Evolutionary conservation across 371 early-diverging fungal genomes (phyloP).

Genomic region (Funneliformis caledonium): DNA sequence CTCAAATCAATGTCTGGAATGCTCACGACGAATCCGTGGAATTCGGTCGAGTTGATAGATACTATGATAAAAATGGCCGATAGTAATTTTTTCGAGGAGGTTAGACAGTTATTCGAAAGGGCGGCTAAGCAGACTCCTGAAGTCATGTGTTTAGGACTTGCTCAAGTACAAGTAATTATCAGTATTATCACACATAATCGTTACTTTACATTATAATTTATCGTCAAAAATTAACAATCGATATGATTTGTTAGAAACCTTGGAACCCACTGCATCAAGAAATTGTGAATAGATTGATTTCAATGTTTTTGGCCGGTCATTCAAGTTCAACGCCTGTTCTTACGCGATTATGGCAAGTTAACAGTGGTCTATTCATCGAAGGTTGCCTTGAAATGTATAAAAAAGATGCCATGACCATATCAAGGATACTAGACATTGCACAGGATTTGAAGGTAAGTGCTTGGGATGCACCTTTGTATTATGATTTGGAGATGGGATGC

Average conservation of each 20-base stretch:
- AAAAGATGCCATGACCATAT: constrained; percentile 71
- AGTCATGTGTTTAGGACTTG: constrained; percentile 75
- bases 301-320: constrained; percentile 73
- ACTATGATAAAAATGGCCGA: constrained; percentile 69
- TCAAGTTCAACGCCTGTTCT: constrained; percentile 72
- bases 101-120: constrained; percentile 67
- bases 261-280: constrained; percentile 72
- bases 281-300: constrained; percentile 64
- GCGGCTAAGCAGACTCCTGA: constrained; percentile 75
- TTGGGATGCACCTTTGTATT: not conserved
- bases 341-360: constrained; percentile 75
- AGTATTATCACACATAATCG: not conserved
- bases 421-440: constrained; percentile 79
- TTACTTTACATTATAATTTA: not conserved
- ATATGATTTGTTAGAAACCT: constrained; percentile 43
- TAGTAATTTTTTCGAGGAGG: constrained; percentile 65
- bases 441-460: constrained; percentile 78
- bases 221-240: not conserved
- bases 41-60: constrained; percentile 77
- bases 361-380: constrained; percentile 63
- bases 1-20: constrained; percentile 58
- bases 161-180: constrained; percentile 62
- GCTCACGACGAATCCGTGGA: constrained; percentile 67
- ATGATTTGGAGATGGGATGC: not conserved
- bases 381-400: constrained; percentile 76